Conservation (phyloP, 2,329 filamentous ascomycete genomes). For the Alternaria longipes region DNA sequence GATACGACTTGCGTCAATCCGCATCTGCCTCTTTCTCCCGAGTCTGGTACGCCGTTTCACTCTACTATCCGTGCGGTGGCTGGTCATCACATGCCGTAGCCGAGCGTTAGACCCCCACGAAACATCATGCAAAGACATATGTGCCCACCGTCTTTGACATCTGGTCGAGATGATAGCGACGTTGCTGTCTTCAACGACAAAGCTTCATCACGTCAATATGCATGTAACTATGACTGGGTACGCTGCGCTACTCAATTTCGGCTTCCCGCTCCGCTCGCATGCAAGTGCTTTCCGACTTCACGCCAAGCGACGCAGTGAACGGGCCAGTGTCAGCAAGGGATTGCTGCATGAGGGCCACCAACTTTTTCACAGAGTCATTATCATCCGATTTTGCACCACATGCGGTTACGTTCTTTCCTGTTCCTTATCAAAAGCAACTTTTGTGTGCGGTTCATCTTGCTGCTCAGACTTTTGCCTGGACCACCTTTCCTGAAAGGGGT, state of each 20-base stretch:
- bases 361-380: conserved; percentile 30
- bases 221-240: conserved; percentile 4
- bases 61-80: conserved; percentile 21
- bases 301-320: conserved; percentile 44
- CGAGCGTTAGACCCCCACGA: conserved; percentile 12
- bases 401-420: conserved; percentile 30
- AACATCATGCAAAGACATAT: conserved; percentile 18
- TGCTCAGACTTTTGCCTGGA: conserved; percentile 16
- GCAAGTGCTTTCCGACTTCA: conserved; percentile 35
- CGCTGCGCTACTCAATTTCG: conserved; percentile 18
- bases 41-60: conserved; percentile 27
- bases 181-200: neutral
- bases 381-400: conserved; percentile 29
- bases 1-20: neutral
- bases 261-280: conserved; percentile 20
- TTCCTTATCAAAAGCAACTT: conserved; percentile 21
- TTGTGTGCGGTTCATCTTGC: conserved; percentile 24
- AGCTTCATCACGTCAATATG: conserved; percentile 7
- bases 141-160: neutral
- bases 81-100: conserved; percentile 8
- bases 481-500: conserved; percentile 26
- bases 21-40: conserved; percentile 7
- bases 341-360: conserved; percentile 29
- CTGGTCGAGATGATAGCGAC: neutral
- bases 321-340: conserved; percentile 24